Evolutionary conservation across 2,329 filamentous ascomycete species (phyloP), one percentile per base, ranked within the genome.

Genomic region (Aspergillus pseudonomiae): DNA sequence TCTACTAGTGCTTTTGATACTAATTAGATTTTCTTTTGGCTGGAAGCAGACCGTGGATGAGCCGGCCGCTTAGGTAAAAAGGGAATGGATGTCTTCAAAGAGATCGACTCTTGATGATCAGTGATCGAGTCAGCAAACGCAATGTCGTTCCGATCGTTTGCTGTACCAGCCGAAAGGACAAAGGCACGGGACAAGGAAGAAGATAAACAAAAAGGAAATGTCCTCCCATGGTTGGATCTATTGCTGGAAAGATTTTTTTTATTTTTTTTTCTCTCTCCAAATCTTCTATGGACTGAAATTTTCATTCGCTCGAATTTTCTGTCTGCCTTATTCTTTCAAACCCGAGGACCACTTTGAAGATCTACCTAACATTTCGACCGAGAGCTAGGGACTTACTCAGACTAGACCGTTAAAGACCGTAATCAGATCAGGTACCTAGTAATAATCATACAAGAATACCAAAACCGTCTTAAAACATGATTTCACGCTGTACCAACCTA

Each of bases 321-420:
- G 24, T 48, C 45, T 48, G 45, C 48, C 48, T 32, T 32, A 26
- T 24, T 48, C 19, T 34, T 52, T 36, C 28, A 54, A 10, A 34
- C 12, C 52, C n/a, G 52, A 54, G 52, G 30, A 36, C 32, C 52
- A 54, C 52, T 36, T 53, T 55, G n/a, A 55, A 55, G 52, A 55
- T 39, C 52, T 54, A 53, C 19, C 41, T 43, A 43, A 46, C 52
- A 21, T 54, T 36, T 54, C 52, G 32, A 34, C 26, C 26, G 26
- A 28, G 26, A 28, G 26, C 26, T 28, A 28, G 26, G 26, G 26
- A 28, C 26, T 28, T 34, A 34, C 32, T 16, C 34, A 53, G 50
- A 53, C 26, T 53, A 53, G 50, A 53, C 26, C 26, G 50, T 28
- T 36, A 14, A 32, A 19, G 28, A 39, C 52, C 52, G 36, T 7